Percentiles rank a stretch among this genome's conserved stretches.
phyloP scores from a whole-genome alignment of 1,284 basidiomycete species.

The Pterulicium gracile region DNA sequence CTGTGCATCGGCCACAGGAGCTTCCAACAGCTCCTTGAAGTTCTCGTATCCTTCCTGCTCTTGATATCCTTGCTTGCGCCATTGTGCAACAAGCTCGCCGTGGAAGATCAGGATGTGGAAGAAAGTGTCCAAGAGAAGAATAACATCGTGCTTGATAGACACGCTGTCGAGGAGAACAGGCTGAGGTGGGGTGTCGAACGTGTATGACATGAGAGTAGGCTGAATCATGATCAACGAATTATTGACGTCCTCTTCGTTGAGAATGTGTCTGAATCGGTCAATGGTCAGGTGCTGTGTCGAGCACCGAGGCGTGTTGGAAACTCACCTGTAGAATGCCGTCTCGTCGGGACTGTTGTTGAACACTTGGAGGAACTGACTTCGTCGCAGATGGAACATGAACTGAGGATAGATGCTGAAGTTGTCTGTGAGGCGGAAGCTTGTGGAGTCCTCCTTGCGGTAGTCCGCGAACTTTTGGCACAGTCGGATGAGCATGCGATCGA shows the following conservation, averaged over 20 bases:
- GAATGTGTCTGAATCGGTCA: conserved; percentile 59
- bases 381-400: conserved; percentile 99
- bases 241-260: conserved; percentile 98
- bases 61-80: conserved; percentile 99
- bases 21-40: conserved; percentile 89
- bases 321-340: conserved; percentile 96
- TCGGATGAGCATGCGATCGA: conserved; percentile 97
- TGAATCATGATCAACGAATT: conserved; percentile 99
- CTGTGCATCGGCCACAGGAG: conserved; percentile 72
- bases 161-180: conserved; percentile 96
- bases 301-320: conserved; percentile 14
- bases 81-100: conserved; percentile 93
- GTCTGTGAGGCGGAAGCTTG: conserved; percentile 86
- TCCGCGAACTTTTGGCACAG: conserved; percentile 99
- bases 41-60: conserved; percentile 99
- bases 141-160: conserved; percentile 94
- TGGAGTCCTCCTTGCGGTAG: conserved; percentile 96
- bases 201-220: conserved; percentile 98
- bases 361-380: conserved; percentile 98
- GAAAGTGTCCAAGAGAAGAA: conserved; percentile 98
- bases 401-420: conserved; percentile 99
- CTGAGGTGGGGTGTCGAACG: conserved; percentile 83
- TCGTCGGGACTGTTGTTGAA: conserved; percentile 99
- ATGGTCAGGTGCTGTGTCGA: background rate
- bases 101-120: conserved; percentile 99